Evolutionary conservation across 179 eudicot genomes (phyloP), one percentile per base, ranked within the genome.

Genomic region (Drosera spatulata): DNA sequence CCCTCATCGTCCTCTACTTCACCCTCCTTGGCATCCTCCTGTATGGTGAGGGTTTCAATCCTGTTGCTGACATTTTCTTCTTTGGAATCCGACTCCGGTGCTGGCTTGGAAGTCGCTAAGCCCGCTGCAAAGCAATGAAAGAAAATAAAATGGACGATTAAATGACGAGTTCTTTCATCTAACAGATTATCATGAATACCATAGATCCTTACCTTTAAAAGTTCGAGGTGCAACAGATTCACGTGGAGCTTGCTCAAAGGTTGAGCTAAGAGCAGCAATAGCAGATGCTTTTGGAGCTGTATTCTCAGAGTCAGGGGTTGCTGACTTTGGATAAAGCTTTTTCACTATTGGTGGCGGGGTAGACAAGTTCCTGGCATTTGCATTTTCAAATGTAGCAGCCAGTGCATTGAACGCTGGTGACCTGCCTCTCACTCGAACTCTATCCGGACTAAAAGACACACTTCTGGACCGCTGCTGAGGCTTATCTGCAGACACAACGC

Each of bases 341-440:
- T 75, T 77, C 41, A 74, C 77, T 69, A 79, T 64, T 47, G 99
- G 95, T 41, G 99, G 99, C 56, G 99, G 99, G 59, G 99, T 94
- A 41, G 99, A 94, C 43, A 94, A 82, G 61, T 94, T 90, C 62
- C 99, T 75, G 47, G 94, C 69, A 67, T 77, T 90, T 51, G 89
- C 60, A 51, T 74, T 83, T 77, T 94, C 99, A 59, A 94, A 94
- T 52, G 68, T 82, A 62, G 99, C 89, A 59, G 99, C 99, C 43
- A 94, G 82, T 39, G 94, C 94, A 71, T 80, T 94, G 73, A 94
- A 94, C 53, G 97, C 99, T 50, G 97, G 99, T 71, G 99, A 94
- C 64, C 97, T 77, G 53, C 99, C 99, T 73, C 99, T 75, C 41
- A 85, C 95, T 42, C 99, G 33, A 22, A 22, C 33, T 22, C 33